Percentiles rank a stretch among this genome's conserved stretches.
Evolutionary conservation across 192 early-diverging fungal species (phyloP).

Genomic region (Rhizophagus sp.): DNA sequence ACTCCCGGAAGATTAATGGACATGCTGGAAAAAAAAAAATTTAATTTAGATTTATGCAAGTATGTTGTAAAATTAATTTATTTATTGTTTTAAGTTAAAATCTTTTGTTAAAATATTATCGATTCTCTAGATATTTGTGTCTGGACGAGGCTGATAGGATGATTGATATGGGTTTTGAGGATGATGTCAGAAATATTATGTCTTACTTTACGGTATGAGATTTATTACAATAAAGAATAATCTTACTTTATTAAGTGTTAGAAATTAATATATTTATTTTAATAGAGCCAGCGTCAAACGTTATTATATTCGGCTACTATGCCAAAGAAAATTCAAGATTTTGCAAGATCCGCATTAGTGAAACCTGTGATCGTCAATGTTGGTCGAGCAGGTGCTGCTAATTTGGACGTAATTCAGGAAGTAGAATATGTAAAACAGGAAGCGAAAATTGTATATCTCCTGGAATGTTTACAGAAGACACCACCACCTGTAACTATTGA

Average conservation of each 20-base stretch:
- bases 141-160: constrained; percentile 99
- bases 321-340: constrained; percentile 99
- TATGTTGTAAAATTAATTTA: constrained; percentile 41
- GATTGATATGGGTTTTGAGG: constrained; percentile 99
- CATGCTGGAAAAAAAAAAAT: constrained; percentile 83
- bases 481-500: constrained; percentile 74
- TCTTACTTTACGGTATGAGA: constrained; percentile 79
- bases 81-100: background rate
- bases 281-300: constrained; percentile 86
- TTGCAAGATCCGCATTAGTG: constrained; percentile 87
- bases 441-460: constrained; percentile 89
- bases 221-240: background rate
- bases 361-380: constrained; percentile 95
- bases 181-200: constrained; percentile 93
- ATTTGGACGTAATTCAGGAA: constrained; percentile 95
- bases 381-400: constrained; percentile 94
- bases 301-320: constrained; percentile 95
- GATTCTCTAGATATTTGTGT: constrained; percentile 62
- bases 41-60: constrained; percentile 87
- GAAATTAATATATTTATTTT: background rate
- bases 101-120: background rate
- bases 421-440: constrained; percentile 98
- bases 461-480: constrained; percentile 97
- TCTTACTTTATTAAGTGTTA: background rate
- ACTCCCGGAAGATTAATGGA: constrained; percentile 95